phyloP scores from a whole-genome alignment of 352 stramenopile genomes.

The Lagenidium giganteum region DNA sequence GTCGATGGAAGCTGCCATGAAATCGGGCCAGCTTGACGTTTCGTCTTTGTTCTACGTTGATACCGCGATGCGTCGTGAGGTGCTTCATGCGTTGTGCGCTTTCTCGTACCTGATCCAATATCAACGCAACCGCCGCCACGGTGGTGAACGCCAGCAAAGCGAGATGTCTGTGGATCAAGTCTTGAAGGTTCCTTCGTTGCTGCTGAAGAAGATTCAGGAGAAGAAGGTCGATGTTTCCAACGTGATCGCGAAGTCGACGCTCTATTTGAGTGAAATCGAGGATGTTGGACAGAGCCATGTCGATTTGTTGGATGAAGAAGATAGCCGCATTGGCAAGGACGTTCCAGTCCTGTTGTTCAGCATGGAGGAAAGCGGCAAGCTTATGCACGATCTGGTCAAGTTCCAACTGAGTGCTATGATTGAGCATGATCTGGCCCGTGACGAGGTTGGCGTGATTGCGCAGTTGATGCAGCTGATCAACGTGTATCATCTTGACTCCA shows the following conservation, averaged over 20 bases:
- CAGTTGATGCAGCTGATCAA: constrained; percentile 44
- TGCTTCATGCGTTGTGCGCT: constrained; percentile 55
- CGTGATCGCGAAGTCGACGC: constrained; percentile 43
- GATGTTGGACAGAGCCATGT: constrained; percentile 43
- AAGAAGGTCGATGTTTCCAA: constrained; percentile 33
- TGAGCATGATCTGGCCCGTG: constrained; percentile 41
- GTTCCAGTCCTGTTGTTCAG: constrained; percentile 63
- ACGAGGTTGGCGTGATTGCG: constrained; percentile 46
- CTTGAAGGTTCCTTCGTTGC: constrained; percentile 37
- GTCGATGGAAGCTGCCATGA: constrained; percentile 63
- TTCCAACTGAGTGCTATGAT: constrained; percentile 64
- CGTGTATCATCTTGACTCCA: constrained; percentile 18
- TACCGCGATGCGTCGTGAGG: constrained; percentile 37
- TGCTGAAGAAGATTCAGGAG: constrained; percentile 46
- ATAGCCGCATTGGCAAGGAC: constrained; percentile 59
- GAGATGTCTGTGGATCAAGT: no score
- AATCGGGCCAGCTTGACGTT: constrained; percentile 46
- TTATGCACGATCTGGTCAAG: constrained; percentile 53
- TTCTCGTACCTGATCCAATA: constrained; percentile 61
- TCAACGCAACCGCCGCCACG: no score
- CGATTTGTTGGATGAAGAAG: constrained; percentile 48
- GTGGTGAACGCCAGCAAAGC: constrained; percentile 44
- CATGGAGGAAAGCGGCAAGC: constrained; percentile 41
- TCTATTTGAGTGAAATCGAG: constrained; percentile 59
- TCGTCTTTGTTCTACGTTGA: constrained; percentile 63